Conservation (phyloP, 164 flowering plant species). For the Vitis cinerea region DNA sequence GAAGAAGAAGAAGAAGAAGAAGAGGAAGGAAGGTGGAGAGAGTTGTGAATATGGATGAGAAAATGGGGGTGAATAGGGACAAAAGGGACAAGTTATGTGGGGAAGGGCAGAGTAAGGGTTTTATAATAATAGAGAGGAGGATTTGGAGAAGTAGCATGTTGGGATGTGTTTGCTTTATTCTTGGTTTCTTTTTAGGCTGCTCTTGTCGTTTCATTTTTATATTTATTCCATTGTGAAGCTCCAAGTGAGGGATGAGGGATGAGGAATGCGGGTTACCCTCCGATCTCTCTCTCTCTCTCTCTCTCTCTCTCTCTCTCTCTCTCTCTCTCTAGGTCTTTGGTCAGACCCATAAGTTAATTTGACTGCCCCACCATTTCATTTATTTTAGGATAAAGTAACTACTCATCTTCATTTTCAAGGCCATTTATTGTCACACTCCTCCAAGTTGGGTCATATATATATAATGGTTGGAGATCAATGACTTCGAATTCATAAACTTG, state of each 20-base stretch:
- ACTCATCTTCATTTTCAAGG: too few species aligned
- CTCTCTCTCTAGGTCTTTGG: neutral
- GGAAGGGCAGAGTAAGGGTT: constrained; percentile 31
- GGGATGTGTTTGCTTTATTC: constrained; percentile 16
- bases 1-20: neutral
- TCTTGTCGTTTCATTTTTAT: constrained; percentile 20
- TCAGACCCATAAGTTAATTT: neutral
- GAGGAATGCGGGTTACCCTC: too few species aligned
- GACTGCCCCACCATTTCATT: neutral
- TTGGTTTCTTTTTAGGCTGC: constrained; percentile 2
- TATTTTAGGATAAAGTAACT: too few species aligned
- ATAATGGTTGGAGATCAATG: too few species aligned
- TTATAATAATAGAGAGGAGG: constrained; percentile 7
- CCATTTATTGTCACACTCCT: too few species aligned
- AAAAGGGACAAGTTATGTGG: constrained; percentile 58
- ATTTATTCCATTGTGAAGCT: constrained; percentile 5
- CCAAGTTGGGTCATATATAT: too few species aligned
- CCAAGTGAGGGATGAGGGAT: neutral
- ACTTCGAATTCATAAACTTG: too few species aligned
- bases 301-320: too few species aligned
- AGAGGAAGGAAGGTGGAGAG: neutral
- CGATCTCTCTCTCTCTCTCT: too few species aligned
- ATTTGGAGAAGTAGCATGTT: constrained; percentile 15
- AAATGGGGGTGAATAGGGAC: constrained; percentile 23
- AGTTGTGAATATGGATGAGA: too few species aligned